phyloP scores from a whole-genome alignment of 768 basidiomycete species.

The Gloeostereum incarnatum region DNA sequence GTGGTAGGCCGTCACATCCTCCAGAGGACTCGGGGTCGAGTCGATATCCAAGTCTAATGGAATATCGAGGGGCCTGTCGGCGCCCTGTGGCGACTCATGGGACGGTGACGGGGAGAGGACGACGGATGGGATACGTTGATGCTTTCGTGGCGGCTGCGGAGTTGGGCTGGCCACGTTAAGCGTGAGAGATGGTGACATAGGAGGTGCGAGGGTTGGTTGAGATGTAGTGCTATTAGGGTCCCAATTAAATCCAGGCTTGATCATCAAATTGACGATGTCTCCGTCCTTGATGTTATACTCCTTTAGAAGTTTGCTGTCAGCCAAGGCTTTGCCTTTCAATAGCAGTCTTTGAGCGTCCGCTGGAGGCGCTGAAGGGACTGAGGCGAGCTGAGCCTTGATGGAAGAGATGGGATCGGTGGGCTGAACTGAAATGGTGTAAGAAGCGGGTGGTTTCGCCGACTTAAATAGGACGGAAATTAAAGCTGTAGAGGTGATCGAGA shows the following conservation, averaged over 20 bases:
- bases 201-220: constrained; percentile 11
- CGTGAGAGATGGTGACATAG: background rate
- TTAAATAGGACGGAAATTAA: constrained; percentile 76
- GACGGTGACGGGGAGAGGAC: constrained; percentile 75
- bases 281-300: constrained; percentile 83
- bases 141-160: constrained; percentile 26
- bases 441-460: constrained; percentile 78
- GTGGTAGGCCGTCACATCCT: constrained; percentile 50
- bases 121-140: constrained; percentile 68
- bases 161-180: constrained; percentile 15
- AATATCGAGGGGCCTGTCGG: constrained; percentile 49
- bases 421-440: constrained; percentile 64
- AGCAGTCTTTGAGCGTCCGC: constrained; percentile 79
- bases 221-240: constrained; percentile 34
- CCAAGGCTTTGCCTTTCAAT: constrained; percentile 90
- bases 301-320: constrained; percentile 79
- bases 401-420: constrained; percentile 76
- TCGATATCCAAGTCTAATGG: constrained; percentile 57
- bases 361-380: constrained; percentile 61
- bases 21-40: constrained; percentile 37
- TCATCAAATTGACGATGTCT: constrained; percentile 77
- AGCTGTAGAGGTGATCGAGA: constrained; percentile 15
- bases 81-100: constrained; percentile 19
- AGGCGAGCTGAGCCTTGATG: constrained; percentile 71
- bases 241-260: constrained; percentile 71